Conservation (phyloP, 345 rosid species). For the Syzygium oleosum region DNA sequence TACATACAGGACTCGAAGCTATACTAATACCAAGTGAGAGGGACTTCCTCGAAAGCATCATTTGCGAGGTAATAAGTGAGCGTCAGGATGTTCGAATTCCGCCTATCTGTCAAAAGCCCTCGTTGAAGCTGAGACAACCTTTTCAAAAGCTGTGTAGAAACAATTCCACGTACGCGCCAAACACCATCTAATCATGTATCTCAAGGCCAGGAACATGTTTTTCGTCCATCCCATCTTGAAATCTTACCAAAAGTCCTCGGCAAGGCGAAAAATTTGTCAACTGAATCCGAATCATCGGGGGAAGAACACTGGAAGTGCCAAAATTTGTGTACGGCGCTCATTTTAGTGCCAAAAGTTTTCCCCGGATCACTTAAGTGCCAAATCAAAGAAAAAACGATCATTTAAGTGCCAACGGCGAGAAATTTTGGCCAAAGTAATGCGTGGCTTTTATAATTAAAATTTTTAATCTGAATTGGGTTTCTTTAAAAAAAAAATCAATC, state of each 20-base stretch:
- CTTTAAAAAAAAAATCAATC: no score
- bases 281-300: not conserved
- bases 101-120: not conserved
- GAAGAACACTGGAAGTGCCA: no score
- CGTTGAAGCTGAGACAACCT: not conserved
- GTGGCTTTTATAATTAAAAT: no score
- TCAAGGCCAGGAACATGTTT: not conserved
- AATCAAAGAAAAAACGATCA: no score
- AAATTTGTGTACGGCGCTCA: no score
- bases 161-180: not conserved
- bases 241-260: not conserved
- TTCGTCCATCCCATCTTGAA: not conserved
- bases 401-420: no score
- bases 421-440: no score
- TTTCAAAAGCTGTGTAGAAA: not conserved
- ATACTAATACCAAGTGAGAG: not conserved
- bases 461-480: no score
- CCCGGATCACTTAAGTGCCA: no score
- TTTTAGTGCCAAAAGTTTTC: no score
- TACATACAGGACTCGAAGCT: no score
- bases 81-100: not conserved
- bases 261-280: not conserved
- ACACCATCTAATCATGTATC: not conserved
- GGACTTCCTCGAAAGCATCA: not conserved
- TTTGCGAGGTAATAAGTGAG: not conserved